Conservation (phyloP, 352 stramenopile species). For the Phytophthora sp. region DNA sequence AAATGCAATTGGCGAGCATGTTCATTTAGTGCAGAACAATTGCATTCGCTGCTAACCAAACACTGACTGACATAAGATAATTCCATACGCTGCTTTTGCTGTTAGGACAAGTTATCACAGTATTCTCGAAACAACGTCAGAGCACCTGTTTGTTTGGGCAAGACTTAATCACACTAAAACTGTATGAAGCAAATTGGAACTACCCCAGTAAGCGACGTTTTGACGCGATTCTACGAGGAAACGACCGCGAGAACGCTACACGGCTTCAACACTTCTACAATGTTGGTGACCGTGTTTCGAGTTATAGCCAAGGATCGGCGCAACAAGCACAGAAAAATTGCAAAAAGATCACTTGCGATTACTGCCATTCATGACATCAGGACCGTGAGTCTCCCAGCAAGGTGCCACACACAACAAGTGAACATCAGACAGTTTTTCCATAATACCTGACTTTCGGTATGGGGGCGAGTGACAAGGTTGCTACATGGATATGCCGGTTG, state of each 20-base stretch:
- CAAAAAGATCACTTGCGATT: no score
- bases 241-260: neutral
- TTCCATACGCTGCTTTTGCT: constrained; percentile 9
- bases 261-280: constrained; percentile 4
- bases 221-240: constrained; percentile 8
- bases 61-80: neutral
- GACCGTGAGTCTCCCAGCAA: no score
- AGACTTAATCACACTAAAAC: constrained; percentile 3
- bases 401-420: no score
- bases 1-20: constrained; percentile 10
- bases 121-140: constrained; percentile 5
- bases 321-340: neutral
- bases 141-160: constrained; percentile 5
- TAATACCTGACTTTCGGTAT: no score
- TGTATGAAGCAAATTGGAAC: constrained; percentile 10
- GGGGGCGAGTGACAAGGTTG: no score
- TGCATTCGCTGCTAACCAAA: neutral
- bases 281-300: neutral
- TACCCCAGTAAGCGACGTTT: constrained; percentile 5
- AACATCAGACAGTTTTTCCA: no score
- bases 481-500: no score
- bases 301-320: neutral
- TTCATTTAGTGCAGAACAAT: neutral
- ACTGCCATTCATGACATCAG: no score
- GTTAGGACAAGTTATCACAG: neutral